These are phyloP conservation scores for Dothidotthia symphoricarpi DNA, from an alignment of 2,329 filamentous ascomycete genomes.

Conservation along the genomic window DNA sequence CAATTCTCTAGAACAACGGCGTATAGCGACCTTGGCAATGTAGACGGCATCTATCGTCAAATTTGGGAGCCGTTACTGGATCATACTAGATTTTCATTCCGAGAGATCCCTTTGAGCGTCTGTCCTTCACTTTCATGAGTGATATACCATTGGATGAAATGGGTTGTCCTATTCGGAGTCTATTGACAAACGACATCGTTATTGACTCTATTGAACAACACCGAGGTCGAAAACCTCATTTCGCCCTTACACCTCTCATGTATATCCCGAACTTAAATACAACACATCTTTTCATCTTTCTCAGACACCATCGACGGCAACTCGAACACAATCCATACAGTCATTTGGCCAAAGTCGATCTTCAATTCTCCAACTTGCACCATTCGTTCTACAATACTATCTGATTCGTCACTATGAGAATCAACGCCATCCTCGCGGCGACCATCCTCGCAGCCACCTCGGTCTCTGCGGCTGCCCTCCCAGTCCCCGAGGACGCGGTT, in stretches of 20 bases:
- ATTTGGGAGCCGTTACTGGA: conserved; percentile 3
- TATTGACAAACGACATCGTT: conserved; percentile 14
- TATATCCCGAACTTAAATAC: neutral
- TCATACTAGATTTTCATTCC: conserved; percentile 5
- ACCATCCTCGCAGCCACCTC: conserved; percentile 43
- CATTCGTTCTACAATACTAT: conserved; percentile 16
- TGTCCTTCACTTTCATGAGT: conserved; percentile 11
- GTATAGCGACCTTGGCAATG: conserved; percentile 2
- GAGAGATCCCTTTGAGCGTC: conserved; percentile 10
- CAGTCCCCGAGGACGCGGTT: conserved; percentile 38
- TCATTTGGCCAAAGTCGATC: conserved; percentile 6
- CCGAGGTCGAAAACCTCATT: too few species aligned
- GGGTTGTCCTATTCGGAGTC: conserved; percentile 3
- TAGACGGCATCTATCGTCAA: conserved; percentile 4
- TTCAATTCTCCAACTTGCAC: conserved; percentile 8
- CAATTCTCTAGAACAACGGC: conserved; percentile 8
- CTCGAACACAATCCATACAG: conserved; percentile 8
- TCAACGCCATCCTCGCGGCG: conserved; percentile 45
- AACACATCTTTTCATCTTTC: too few species aligned
- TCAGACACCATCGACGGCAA: conserved; percentile 7
- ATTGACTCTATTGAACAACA: conserved; percentile 22
- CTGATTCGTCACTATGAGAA: conserved; percentile 48
- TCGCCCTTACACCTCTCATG: too few species aligned
- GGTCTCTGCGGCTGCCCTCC: conserved; percentile 42
- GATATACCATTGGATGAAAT: conserved; percentile 10